A percentile compares a stretch with the other conserved stretches of the same genome.
Evolutionary conservation across 495 filamentous ascomycete species (phyloP).

Genomic region (Neurospora sp.): DNA sequence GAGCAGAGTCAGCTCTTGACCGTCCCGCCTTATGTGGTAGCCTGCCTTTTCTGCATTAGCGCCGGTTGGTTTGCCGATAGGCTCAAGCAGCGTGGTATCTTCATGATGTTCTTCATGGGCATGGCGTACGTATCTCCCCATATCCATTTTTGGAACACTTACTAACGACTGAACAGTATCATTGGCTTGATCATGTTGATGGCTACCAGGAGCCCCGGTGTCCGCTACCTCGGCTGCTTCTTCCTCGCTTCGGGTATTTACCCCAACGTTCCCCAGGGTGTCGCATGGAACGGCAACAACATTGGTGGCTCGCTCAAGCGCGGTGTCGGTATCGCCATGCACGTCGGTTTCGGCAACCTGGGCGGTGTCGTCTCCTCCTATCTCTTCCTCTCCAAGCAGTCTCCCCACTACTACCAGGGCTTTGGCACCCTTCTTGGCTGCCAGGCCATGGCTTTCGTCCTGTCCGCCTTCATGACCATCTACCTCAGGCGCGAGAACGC

Average conservation of each 20-base stretch:
- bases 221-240: slow-evolving; percentile 64
- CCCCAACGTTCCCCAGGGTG: slow-evolving; percentile 59
- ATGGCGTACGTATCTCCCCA: slow-evolving; percentile 20
- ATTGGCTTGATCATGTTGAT: slow-evolving; percentile 60
- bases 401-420: slow-evolving; percentile 51
- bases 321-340: slow-evolving; percentile 70
- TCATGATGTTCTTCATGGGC: slow-evolving; percentile 46
- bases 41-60: slow-evolving; percentile 37
- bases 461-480: slow-evolving; percentile 45
- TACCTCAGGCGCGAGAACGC: slow-evolving; percentile 53
- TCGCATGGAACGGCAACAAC: slow-evolving; percentile 77
- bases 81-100: slow-evolving; percentile 37
- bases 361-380: slow-evolving; percentile 65
- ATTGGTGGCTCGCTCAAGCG: slow-evolving; percentile 73
- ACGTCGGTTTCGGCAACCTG: slow-evolving; percentile 69
- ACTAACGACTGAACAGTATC: slow-evolving; percentile 30
- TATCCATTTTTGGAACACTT: neutral
- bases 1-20: slow-evolving; percentile 50
- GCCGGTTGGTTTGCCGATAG: slow-evolving; percentile 46
- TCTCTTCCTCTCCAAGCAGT: slow-evolving; percentile 49
- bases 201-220: slow-evolving; percentile 39
- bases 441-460: slow-evolving; percentile 34
- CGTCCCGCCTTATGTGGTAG: slow-evolving; percentile 48
- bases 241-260: slow-evolving; percentile 61
- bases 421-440: slow-evolving; percentile 42